phyloP scores from a whole-genome alignment of 2,329 filamentous ascomycete genomes.

The Ophiosphaerella herpotricha region DNA sequence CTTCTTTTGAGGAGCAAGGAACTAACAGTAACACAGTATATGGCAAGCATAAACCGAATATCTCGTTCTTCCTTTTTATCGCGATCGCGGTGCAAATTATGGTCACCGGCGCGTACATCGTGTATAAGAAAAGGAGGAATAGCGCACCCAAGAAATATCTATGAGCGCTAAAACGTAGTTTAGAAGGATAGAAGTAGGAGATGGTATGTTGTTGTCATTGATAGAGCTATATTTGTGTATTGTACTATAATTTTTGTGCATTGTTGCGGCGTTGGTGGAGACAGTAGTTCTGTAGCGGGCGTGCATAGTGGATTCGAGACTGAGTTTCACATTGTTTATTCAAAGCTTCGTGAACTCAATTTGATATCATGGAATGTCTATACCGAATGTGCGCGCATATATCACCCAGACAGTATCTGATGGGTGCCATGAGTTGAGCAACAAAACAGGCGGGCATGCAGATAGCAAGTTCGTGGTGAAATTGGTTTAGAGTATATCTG shows the following conservation, averaged over 20 bases:
- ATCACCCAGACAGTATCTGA: too few relatives aligned
- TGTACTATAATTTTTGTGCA: not conserved
- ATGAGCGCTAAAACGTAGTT: constrained; percentile 44
- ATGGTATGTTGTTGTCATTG: too few relatives aligned
- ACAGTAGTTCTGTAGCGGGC: too few relatives aligned
- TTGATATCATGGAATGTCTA: too few relatives aligned
- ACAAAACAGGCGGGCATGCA: not conserved
- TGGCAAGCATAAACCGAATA: constrained; percentile 58
- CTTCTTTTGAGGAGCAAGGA: not conserved
- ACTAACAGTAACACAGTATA: constrained; percentile 51
- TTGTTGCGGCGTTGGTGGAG: not conserved
- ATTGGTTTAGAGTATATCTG: constrained; percentile 34
- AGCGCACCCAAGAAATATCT: constrained; percentile 90
- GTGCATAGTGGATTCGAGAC: too few relatives aligned
- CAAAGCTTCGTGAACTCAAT: too few relatives aligned
- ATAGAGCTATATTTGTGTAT: not conserved
- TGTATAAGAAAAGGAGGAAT: constrained; percentile 79
- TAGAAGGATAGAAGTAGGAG: too few relatives aligned
- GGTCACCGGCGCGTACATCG: constrained; percentile 69
- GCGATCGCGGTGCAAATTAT: constrained; percentile 76
- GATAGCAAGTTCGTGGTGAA: constrained; percentile 20
- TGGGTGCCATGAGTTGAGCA: not conserved
- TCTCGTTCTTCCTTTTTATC: constrained; percentile 68
- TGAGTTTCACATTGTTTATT: too few relatives aligned
- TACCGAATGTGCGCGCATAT: too few relatives aligned